Evolutionary conservation across 1,284 basidiomycete species (phyloP).

Genomic region (Cutaneotrichosporon spelunceum): DNA sequence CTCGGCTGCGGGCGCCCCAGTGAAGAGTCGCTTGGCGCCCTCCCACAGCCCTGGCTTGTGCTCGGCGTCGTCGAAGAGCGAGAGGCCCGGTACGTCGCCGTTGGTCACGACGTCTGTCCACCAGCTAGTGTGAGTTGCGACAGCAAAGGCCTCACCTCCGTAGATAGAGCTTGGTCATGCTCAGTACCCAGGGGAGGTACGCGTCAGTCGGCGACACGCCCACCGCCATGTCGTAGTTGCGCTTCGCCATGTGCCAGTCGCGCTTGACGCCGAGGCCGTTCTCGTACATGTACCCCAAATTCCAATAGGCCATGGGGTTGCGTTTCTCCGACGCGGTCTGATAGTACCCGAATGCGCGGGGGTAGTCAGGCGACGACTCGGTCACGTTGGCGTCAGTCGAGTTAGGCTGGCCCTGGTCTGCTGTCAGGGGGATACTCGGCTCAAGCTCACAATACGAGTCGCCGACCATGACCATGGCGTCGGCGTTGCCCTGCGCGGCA

Average conservation of each 20-base stretch:
- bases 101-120: slow-evolving; percentile 42
- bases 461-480: slow-evolving; percentile 92
- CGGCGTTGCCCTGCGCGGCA: slow-evolving; percentile 87
- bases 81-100: slow-evolving; percentile 42
- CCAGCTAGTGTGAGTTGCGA: slow-evolving; percentile 35
- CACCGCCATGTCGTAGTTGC: slow-evolving; percentile 86
- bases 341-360: slow-evolving; percentile 90
- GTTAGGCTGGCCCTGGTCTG: slow-evolving; percentile 11
- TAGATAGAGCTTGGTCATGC: slow-evolving; percentile 75
- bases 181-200: slow-evolving; percentile 79
- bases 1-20: slow-evolving; percentile 8
- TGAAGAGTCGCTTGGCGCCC: slow-evolving; percentile 37
- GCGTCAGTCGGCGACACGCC: slow-evolving; percentile 71
- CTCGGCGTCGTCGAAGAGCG: slow-evolving; percentile 39
- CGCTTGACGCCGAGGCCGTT: slow-evolving; percentile 84
- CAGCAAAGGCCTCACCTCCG: slow-evolving; percentile 48
- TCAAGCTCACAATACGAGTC: slow-evolving; percentile 76
- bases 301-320: slow-evolving; percentile 96
- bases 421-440: neutral
- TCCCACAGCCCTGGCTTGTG: slow-evolving; percentile 30
- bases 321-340: slow-evolving; percentile 82
- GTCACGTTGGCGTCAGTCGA: neutral
- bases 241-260: slow-evolving; percentile 96
- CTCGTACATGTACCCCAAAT: slow-evolving; percentile 98
- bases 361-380: slow-evolving; percentile 55